Evolutionary conservation across 345 rosid genomes (phyloP).

Genomic region (Bretschneidera sinensis): DNA sequence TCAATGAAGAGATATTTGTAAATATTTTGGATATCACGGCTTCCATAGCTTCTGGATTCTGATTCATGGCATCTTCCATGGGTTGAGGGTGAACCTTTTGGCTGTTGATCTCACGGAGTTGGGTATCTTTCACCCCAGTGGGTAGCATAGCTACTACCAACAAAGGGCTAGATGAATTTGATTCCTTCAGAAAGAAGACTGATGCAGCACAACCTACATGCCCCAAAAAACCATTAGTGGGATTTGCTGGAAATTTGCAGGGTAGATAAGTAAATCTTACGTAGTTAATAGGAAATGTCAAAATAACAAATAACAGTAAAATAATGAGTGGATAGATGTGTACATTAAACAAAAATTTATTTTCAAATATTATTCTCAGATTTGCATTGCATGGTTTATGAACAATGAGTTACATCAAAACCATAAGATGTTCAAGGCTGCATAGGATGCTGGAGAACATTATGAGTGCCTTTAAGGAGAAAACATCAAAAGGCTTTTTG

Average conservation of each 20-base stretch:
- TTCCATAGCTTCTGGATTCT: slow-evolving; percentile 73
- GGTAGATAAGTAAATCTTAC: not conserved
- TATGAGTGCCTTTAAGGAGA: no score
- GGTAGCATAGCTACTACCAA: slow-evolving; percentile 70
- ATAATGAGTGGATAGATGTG: no score
- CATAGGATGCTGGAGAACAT: no score
- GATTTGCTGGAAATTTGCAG: not conserved
- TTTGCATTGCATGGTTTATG: no score
- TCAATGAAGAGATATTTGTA: slow-evolving; percentile 64
- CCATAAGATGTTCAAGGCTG: no score
- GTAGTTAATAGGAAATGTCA: no score
- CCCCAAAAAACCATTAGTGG: slow-evolving; percentile 4
- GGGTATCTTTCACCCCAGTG: slow-evolving; percentile 70
- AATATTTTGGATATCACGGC: slow-evolving; percentile 66
- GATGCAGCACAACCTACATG: slow-evolving; percentile 32
- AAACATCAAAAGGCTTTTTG: no score
- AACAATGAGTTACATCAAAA: no score
- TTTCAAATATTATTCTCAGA: no score
- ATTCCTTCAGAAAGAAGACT: slow-evolving; percentile 12
- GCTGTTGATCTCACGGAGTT: slow-evolving; percentile 61
- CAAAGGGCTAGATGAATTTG: slow-evolving; percentile 16
- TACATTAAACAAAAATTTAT: no score
- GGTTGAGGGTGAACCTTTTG: slow-evolving; percentile 90
- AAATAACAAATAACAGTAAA: no score
- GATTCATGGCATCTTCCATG: slow-evolving; percentile 70